Conservation (phyloP, 495 filamentous ascomycete genomes). For the Aspergillus cristatus region DNA sequence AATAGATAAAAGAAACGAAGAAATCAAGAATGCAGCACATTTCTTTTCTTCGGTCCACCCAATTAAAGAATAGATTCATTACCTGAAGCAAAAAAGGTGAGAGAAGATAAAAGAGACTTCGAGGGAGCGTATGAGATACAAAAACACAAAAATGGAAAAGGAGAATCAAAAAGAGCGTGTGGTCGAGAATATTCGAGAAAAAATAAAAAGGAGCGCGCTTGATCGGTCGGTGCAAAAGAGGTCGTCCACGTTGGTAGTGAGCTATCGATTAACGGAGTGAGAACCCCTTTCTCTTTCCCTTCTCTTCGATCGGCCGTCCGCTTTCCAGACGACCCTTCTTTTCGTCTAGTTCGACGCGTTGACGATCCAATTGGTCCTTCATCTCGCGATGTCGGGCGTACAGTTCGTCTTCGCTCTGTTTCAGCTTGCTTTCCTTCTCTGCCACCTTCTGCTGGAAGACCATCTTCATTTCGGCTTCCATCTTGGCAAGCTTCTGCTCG, state of each 20-base stretch:
- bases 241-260: too few species aligned
- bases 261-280: conserved; percentile 66
- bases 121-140: conserved; percentile 28
- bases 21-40: conserved; percentile 3
- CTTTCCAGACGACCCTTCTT: conserved; percentile 92
- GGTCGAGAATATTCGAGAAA: conserved; percentile 12
- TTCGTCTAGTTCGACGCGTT: conserved; percentile 89
- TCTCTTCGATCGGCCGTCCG: conserved; percentile 91
- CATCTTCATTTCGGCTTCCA: conserved; percentile 99
- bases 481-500: conserved; percentile 99
- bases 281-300: conserved; percentile 91
- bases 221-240: conserved; percentile 25
- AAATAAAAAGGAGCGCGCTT: conserved; percentile 9
- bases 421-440: conserved; percentile 98
- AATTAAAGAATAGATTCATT: conserved; percentile 11
- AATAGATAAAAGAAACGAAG: conserved; percentile 11
- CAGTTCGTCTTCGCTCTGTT: conserved; percentile 97
- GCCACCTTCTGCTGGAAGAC: conserved; percentile 99
- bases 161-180: conserved; percentile 14
- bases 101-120: conserved; percentile 12
- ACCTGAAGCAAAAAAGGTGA: conserved; percentile 7
- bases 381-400: conserved; percentile 97
- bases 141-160: conserved; percentile 24
- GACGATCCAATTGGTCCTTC: conserved; percentile 97
- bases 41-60: conserved; percentile 19